Evolutionary conservation across 2,329 filamentous ascomycete genomes (phyloP).

Genomic region (Ascochyta fabae): DNA sequence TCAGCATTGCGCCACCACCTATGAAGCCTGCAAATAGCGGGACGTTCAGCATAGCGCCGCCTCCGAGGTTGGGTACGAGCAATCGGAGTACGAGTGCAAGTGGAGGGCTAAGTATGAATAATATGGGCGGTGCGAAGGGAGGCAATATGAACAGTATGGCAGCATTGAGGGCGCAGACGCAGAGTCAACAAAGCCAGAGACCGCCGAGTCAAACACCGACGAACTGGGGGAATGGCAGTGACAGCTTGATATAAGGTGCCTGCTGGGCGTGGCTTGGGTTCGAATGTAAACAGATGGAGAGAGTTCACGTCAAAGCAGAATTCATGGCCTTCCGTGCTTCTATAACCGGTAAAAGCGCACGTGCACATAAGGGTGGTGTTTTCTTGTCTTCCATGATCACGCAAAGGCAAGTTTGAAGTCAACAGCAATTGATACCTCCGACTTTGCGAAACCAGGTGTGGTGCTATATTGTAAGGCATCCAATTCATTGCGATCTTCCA

Average conservation of each 20-base stretch:
- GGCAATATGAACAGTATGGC: slow-evolving; percentile 32
- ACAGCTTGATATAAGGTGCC: slow-evolving; percentile 37
- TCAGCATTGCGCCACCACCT: slow-evolving; percentile 50
- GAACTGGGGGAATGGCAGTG: slow-evolving; percentile 33
- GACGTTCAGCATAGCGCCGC: slow-evolving; percentile 39
- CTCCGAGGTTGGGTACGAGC: slow-evolving; percentile 24
- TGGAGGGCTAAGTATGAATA: slow-evolving; percentile 25
- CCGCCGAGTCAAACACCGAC: slow-evolving; percentile 25
- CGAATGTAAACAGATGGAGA: background rate
- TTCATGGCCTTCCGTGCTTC: background rate
- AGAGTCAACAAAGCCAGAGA: slow-evolving; percentile 29
- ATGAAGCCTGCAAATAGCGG: slow-evolving; percentile 20
- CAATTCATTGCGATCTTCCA: background rate
- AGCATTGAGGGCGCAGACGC: slow-evolving; percentile 34
- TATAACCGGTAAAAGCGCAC: background rate
- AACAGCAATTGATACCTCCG: background rate
- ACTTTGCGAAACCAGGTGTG: background rate
- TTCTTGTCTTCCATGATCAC: background rate
- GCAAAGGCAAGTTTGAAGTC: background rate
- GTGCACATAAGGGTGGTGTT: background rate
- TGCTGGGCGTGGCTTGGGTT: background rate
- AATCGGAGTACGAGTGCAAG: slow-evolving; percentile 12
- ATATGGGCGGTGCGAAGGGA: slow-evolving; percentile 10
- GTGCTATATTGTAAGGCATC: background rate
- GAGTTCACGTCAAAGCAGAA: background rate